Evolutionary conservation across 179 eudicot species (phyloP).

Genomic region (Vitellaria paradoxa): DNA sequence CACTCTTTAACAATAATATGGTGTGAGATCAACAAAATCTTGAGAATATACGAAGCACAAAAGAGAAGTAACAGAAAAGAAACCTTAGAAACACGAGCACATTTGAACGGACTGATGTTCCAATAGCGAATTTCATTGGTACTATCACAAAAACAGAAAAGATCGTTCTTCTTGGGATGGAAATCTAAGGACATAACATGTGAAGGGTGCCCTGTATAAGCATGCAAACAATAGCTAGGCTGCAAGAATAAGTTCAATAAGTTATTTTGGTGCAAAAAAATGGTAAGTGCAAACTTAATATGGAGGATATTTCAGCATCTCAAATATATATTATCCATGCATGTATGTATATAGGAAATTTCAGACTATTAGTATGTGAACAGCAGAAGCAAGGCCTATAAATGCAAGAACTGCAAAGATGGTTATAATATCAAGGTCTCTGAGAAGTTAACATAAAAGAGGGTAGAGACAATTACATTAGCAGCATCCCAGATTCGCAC

Average conservation of each 20-base stretch:
- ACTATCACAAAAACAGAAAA: slow-evolving; percentile 86
- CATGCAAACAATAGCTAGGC: slow-evolving; percentile 29
- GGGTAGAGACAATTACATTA: slow-evolving; percentile 49
- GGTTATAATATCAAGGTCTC: neutral
- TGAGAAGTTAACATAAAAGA: slow-evolving; percentile 1
- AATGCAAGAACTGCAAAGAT: neutral
- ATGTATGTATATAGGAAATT: neutral
- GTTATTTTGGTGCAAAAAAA: neutral
- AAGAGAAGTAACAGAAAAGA: slow-evolving; percentile 1
- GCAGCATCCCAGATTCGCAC: neutral
- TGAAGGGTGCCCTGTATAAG: slow-evolving; percentile 16
- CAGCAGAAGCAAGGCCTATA: neutral
- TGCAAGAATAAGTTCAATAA: slow-evolving; percentile 38
- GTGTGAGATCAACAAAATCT: neutral
- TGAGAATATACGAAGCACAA: neutral
- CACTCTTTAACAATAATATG: neutral
- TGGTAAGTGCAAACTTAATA: neutral
- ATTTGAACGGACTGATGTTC: slow-evolving; percentile 65
- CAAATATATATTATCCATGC: too few species aligned
- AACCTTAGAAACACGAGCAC: slow-evolving; percentile 80
- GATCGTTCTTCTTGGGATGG: slow-evolving; percentile 22
- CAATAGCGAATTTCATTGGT: slow-evolving; percentile 78
- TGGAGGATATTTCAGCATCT: neutral
- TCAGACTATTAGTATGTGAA: neutral
- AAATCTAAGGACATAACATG: slow-evolving; percentile 25